Base-by-base conservation (phyloP, 768 basidiomycete species). In the Ramaria sp. region DNA sequence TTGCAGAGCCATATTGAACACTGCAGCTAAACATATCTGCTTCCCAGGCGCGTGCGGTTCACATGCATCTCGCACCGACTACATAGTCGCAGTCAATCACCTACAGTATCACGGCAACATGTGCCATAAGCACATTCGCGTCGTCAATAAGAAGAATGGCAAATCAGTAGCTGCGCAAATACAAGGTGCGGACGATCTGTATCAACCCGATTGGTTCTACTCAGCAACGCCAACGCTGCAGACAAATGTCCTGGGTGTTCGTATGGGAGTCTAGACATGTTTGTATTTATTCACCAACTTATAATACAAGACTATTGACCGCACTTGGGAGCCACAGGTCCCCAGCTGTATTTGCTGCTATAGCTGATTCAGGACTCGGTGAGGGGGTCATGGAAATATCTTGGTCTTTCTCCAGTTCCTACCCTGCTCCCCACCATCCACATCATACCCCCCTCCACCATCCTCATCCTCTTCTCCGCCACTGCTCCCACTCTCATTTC, bases 241-340 rank as follows among this genome's bases (percentile, higher is more conserved):
- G 51, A 52, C 10, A 43, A 20, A 32, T 52, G 51, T 32, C 25
- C 51, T 24, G 39, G 39, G 16, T 52, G 51, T 24, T 2, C 27
- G 15, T 52, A 22, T 41, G 51, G 51, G 16, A 52, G 51, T 41
- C 27, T 52, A 28, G 51, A 52, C 24, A 52, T 52, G 51, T 52
- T 43, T 30, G n/a, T 41, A 9, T n/a, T 27, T 3, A 24, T n/a
- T 9, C 5, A 20, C 28, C 36, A 3, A 13, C 18, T 28, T 37
- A 18, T 8, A 18, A 24, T 34, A 3, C n/a, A n/a, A n/a, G n/a
- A 13, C 13, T 28, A 39, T 18, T 36, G n/a, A 50, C 1, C 20
- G 18, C 7, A 5, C 27, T 22, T 12, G 22, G 18, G 27, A n/a
- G 10, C 18, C 20, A 10, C 37, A 52, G 51, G 51, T 52, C 51